Evolutionary conservation across 139 green algal species (phyloP).

Genomic region (Chlamydomonas schloesseri): DNA sequence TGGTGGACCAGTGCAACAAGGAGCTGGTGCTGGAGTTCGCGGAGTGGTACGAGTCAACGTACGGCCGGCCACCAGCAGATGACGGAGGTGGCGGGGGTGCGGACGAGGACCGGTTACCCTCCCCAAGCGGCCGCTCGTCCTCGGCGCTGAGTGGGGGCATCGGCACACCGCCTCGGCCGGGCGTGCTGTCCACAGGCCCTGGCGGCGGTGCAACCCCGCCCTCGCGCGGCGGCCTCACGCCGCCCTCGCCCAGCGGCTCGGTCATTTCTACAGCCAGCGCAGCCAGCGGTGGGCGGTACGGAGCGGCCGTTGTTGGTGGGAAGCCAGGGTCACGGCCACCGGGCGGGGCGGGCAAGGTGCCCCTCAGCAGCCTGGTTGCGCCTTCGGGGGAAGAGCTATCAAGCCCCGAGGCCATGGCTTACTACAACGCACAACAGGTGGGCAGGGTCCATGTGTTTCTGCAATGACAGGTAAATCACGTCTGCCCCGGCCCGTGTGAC

Average conservation of each 20-base stretch:
- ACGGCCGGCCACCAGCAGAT: conserved; percentile 19
- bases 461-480: too few species aligned
- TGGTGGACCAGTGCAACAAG: conserved; percentile 61
- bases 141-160: too few species aligned
- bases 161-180: too few species aligned
- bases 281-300: neutral
- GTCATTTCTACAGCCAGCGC: neutral
- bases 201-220: neutral
- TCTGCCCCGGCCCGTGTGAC: too few species aligned
- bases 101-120: too few species aligned
- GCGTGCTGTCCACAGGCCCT: too few species aligned
- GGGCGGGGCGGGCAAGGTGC: conserved; percentile 29
- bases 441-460: too few species aligned
- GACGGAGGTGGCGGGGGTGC: neutral
- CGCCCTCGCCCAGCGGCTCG: conserved; percentile 21
- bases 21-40: conserved; percentile 66
- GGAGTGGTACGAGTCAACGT: conserved; percentile 47
- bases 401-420: conserved; percentile 51
- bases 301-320: neutral
- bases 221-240: neutral
- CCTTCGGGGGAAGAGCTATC: conserved; percentile 2
- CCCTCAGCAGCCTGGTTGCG: conserved; percentile 29
- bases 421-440: conserved; percentile 55
- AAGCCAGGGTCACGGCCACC: neutral
- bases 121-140: too few species aligned